Conservation (phyloP, 768 basidiomycete genomes). For the Pisolithus microcarpus region DNA sequence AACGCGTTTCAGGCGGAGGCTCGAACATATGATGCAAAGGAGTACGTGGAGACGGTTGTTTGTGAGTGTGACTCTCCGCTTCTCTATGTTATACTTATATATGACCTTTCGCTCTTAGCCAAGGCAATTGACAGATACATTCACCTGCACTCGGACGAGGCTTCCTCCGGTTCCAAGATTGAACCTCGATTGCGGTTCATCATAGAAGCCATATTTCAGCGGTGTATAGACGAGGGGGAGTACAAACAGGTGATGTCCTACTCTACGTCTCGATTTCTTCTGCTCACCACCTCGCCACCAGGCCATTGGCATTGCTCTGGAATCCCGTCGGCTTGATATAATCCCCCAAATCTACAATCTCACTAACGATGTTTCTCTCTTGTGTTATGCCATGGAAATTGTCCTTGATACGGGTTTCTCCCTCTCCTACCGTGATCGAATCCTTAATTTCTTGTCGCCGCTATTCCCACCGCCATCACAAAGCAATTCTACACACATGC, state of each 20-base stretch:
- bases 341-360: slow-evolving; percentile 69
- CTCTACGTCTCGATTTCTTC: not conserved
- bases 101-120: slow-evolving; percentile 40
- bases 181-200: slow-evolving; percentile 76
- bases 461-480: slow-evolving; percentile 77
- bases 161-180: slow-evolving; percentile 47
- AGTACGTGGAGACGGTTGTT: slow-evolving; percentile 92
- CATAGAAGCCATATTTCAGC: slow-evolving; percentile 82
- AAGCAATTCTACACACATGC: slow-evolving; percentile 67
- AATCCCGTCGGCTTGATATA: slow-evolving; percentile 82
- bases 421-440: slow-evolving; percentile 76
- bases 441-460: slow-evolving; percentile 72
- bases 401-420: slow-evolving; percentile 87
- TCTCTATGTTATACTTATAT: not conserved
- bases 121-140: slow-evolving; percentile 96
- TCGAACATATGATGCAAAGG: slow-evolving; percentile 56
- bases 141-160: slow-evolving; percentile 52
- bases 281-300: slow-evolving; percentile 24
- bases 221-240: slow-evolving; percentile 84
- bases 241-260: slow-evolving; percentile 66
- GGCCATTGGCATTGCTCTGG: slow-evolving; percentile 94
- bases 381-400: slow-evolving; percentile 89
- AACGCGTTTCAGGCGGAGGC: slow-evolving; percentile 75
- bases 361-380: slow-evolving; percentile 67
- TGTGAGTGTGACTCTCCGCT: slow-evolving; percentile 48